Conservation (phyloP, 306 rosid species). For the Gastrolobium bilobum region DNA sequence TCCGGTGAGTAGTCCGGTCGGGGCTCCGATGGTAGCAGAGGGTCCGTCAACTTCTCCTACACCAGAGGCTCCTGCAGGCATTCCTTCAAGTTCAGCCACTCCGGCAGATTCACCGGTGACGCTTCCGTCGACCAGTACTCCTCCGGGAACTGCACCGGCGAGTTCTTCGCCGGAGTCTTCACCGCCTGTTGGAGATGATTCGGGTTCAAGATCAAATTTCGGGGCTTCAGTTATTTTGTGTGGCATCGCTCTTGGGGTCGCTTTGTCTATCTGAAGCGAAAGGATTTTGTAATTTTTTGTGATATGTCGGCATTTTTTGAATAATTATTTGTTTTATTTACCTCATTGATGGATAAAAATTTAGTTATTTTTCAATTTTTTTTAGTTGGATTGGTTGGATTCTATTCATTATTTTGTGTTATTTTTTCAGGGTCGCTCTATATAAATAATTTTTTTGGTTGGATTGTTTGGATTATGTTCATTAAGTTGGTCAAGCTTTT, state of each 20-base stretch:
- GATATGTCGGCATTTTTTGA: neutral
- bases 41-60: conserved; percentile 60
- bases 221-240: conserved; percentile 53
- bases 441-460: neutral
- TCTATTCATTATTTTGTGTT: neutral
- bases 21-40: conserved; percentile 60
- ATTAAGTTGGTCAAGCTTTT: too few species aligned
- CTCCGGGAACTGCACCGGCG: conserved; percentile 64
- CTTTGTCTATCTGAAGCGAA: conserved; percentile 55
- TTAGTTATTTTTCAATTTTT: neutral
- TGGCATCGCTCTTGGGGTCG: conserved; percentile 57
- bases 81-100: conserved; percentile 69
- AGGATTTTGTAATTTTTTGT: neutral
- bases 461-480: too few species aligned
- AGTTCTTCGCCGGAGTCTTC: conserved; percentile 69
- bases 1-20: conserved; percentile 60
- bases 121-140: conserved; percentile 61
- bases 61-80: conserved; percentile 51
- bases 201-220: conserved; percentile 56
- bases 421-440: neutral
- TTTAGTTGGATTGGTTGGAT: neutral
- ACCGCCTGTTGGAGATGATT: conserved; percentile 60
- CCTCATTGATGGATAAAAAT: conserved; percentile 14
- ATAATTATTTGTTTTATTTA: neutral
- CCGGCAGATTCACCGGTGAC: conserved; percentile 63